Evolutionary conservation across 140 eudicot genomes (phyloP).

Genomic region (Erigeron philadelphicus): DNA sequence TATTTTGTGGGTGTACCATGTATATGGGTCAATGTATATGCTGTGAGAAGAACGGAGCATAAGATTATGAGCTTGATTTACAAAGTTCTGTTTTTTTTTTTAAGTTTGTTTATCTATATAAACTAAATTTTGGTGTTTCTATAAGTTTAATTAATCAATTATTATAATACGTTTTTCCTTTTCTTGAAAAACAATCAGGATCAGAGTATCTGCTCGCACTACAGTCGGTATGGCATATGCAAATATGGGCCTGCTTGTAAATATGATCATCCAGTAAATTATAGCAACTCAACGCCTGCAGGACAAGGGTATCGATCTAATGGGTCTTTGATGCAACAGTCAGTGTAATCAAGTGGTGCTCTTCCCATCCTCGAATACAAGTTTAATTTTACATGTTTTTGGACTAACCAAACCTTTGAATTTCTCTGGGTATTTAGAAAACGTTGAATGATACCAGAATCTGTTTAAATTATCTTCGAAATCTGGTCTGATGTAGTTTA

Average conservation of each 20-base stretch:
- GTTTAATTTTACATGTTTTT: slow-evolving; percentile 30
- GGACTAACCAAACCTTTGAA: slow-evolving; percentile 20
- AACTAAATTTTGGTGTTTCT: neutral
- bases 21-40: neutral
- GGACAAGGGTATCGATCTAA: slow-evolving; percentile 34
- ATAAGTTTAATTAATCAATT: neutral
- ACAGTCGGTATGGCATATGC: slow-evolving; percentile 81
- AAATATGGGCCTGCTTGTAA: slow-evolving; percentile 90
- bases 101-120: neutral
- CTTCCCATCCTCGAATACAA: slow-evolving; percentile 6
- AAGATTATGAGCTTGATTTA: slow-evolving; percentile 8
- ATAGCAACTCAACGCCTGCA: slow-evolving; percentile 30
- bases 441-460: slow-evolving; percentile 29
- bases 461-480: slow-evolving; percentile 29
- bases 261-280: slow-evolving; percentile 68
- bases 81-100: neutral
- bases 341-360: slow-evolving; percentile 31
- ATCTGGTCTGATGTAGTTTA: slow-evolving; percentile 13
- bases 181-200: slow-evolving; percentile 39
- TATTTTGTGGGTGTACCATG: neutral
- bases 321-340: slow-evolving; percentile 36
- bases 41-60: neutral
- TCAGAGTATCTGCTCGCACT: slow-evolving; percentile 71
- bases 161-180: neutral
- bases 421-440: slow-evolving; percentile 25